These are phyloP conservation scores for Talaromyces atroroseus DNA, from an alignment of 2,329 filamentous ascomycete genomes.

Conservation along the genomic window DNA sequence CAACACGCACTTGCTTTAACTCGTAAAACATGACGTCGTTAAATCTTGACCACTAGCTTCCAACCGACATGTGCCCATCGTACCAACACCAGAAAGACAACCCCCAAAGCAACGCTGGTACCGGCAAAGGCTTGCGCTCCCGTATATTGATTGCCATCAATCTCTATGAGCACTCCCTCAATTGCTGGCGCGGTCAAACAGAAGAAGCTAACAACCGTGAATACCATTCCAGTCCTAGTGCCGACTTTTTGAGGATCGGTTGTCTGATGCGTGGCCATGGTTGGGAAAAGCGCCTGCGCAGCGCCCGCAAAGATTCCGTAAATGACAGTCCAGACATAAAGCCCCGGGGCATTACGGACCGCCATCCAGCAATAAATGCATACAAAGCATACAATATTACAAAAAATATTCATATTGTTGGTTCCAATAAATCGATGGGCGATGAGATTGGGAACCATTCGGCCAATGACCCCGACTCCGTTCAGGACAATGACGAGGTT, in stretches of 20 bases:
- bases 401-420: constrained; percentile 7
- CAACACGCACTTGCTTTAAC: no score
- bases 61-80: constrained; percentile 8
- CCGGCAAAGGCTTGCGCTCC: constrained; percentile 11
- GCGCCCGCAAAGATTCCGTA: constrained; percentile 10
- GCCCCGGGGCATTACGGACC: neutral
- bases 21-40: no score
- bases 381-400: constrained; percentile 14
- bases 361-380: constrained; percentile 12
- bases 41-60: neutral
- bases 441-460: constrained; percentile 10
- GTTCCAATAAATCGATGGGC: neutral
- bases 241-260: constrained; percentile 49
- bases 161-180: constrained; percentile 46
- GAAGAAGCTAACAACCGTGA: constrained; percentile 50
- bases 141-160: constrained; percentile 5
- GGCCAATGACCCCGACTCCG: constrained; percentile 9
- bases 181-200: constrained; percentile 52
- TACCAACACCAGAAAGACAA: neutral
- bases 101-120: neutral
- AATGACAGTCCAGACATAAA: constrained; percentile 11
- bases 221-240: constrained; percentile 52
- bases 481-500: constrained; percentile 13
- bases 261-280: constrained; percentile 53
- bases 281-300: constrained; percentile 51